phyloP scores from a whole-genome alignment of 2,329 filamentous ascomycete genomes.

The Colletotrichum destructivum region DNA sequence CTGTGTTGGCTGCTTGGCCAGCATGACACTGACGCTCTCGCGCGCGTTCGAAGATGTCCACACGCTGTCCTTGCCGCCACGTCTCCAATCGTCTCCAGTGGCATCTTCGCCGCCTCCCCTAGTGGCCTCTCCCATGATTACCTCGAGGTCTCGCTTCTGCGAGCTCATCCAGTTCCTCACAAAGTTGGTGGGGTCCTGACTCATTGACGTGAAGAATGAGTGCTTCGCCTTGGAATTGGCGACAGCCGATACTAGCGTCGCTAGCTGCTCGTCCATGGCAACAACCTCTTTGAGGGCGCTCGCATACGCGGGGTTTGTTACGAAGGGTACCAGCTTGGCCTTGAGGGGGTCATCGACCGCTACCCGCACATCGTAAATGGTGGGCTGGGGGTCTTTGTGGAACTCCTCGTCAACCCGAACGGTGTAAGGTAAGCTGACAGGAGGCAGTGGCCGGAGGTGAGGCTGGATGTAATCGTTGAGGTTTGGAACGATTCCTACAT shows the following conservation, averaged over 20 bases:
- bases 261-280: constrained; percentile 86
- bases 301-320: constrained; percentile 79
- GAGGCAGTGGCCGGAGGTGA: constrained; percentile 85
- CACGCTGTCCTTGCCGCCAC: constrained; percentile 68
- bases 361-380: constrained; percentile 91
- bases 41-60: constrained; percentile 72
- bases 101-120: constrained; percentile 72
- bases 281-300: constrained; percentile 83
- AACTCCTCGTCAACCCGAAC: constrained; percentile 92
- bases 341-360: constrained; percentile 87
- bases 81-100: constrained; percentile 78
- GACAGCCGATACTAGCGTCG: constrained; percentile 85
- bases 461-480: constrained; percentile 84
- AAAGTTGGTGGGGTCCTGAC: constrained; percentile 87
- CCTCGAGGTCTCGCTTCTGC: constrained; percentile 91
- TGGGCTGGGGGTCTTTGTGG: constrained; percentile 81
- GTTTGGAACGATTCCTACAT: constrained; percentile 87
- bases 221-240: constrained; percentile 91
- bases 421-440: constrained; percentile 89
- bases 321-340: constrained; percentile 74
- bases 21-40: constrained; percentile 74
- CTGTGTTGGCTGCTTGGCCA: constrained; percentile 64
- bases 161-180: constrained; percentile 90
- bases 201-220: constrained; percentile 84
- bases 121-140: constrained; percentile 86